Conservation (phyloP, 78 protist species). For the Anaeramoeba flamelloides region DNA sequence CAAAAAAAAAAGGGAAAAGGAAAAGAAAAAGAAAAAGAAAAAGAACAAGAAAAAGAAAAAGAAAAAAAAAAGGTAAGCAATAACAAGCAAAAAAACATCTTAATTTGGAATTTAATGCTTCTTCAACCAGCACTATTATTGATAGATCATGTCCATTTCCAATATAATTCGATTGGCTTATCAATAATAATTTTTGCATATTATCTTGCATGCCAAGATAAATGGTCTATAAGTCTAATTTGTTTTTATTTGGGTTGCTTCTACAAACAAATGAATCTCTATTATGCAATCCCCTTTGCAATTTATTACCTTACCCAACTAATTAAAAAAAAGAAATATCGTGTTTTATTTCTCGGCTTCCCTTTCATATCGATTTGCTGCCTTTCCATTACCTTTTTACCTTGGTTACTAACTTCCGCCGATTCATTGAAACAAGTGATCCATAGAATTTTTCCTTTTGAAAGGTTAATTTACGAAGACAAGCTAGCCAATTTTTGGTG, state of each 20-base stretch:
- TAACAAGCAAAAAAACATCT: too few relatives aligned
- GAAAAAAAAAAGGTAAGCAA: too few relatives aligned
- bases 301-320: conserved; percentile 26
- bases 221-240: too few relatives aligned
- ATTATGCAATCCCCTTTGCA: conserved; percentile 61
- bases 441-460: conserved; percentile 63
- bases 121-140: conserved; percentile 54
- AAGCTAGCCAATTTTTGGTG: conserved; percentile 85
- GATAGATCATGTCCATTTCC: conserved; percentile 90
- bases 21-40: too few relatives aligned
- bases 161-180: too few relatives aligned
- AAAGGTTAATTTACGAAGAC: conserved; percentile 75
- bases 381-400: not conserved
- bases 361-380: not conserved
- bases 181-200: too few relatives aligned
- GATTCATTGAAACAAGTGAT: conserved; percentile 29
- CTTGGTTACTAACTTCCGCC: conserved; percentile 50
- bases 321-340: not conserved
- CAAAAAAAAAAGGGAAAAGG: too few relatives aligned
- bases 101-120: too few relatives aligned
- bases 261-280: conserved; percentile 75
- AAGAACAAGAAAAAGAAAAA: too few relatives aligned
- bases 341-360: not conserved
- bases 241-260: conserved; percentile 40
- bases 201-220: too few relatives aligned